Conservation (phyloP, 2,329 filamentous ascomycete species). For the Pleomassaria siparia region DNA sequence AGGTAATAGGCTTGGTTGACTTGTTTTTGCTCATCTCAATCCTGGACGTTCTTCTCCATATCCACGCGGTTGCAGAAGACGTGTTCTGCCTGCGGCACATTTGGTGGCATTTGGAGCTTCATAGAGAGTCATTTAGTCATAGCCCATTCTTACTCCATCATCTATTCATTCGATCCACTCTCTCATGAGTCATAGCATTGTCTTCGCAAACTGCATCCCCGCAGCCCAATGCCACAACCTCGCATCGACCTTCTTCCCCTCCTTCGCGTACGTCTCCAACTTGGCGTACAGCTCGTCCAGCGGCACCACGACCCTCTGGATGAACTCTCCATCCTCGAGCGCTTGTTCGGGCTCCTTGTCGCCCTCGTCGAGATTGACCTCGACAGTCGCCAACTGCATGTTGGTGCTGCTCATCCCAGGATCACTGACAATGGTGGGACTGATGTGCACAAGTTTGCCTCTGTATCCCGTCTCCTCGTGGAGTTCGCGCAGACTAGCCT, state of each 20-base stretch:
- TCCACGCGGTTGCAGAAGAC: no score
- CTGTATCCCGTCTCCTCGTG: constrained; percentile 66
- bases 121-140: neutral
- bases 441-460: constrained; percentile 54
- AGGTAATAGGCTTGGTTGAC: no score
- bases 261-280: constrained; percentile 49
- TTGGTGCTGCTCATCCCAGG: constrained; percentile 63
- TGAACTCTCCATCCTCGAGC: constrained; percentile 63
- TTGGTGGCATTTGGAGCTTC: neutral
- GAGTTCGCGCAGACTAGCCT: constrained; percentile 60
- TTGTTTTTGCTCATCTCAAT: no score
- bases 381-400: constrained; percentile 63
- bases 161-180: neutral
- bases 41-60: no score
- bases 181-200: constrained; percentile 23
- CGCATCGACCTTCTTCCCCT: constrained; percentile 58
- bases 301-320: constrained; percentile 61
- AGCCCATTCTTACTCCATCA: neutral
- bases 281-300: constrained; percentile 58
- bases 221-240: constrained; percentile 64
- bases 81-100: no score
- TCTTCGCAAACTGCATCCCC: constrained; percentile 54
- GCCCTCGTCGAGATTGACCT: constrained; percentile 56
- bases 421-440: constrained; percentile 68
- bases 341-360: constrained; percentile 58